Evolutionary conservation across 495 filamentous ascomycete genomes (phyloP), one percentile per base, ranked within the genome.

Genomic region (Aspergillus diversus): DNA sequence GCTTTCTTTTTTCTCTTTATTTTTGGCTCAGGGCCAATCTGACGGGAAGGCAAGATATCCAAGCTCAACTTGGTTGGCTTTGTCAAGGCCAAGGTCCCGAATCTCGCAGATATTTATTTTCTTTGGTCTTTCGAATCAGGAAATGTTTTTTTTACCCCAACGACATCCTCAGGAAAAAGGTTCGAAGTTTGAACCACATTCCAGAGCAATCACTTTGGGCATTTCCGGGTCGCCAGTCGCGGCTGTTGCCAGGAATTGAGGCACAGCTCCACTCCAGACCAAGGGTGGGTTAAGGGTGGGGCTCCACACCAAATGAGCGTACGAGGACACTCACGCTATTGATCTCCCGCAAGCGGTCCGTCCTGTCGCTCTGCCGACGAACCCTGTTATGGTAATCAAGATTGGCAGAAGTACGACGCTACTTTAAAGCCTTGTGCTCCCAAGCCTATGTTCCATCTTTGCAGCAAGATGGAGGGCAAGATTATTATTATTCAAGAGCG

Each of bases 211-310:
- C 21, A 27, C 21, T 27, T 27, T 27, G 47, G 21, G 16, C 16
- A 55, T 58, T 62, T 62, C 59, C 53, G 49, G 47, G 43, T 60
- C 63, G 66, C 66, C 60, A 68, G 63, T 68, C 66, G 66, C 61
- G 61, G 61, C 58, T 68, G 61, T 49, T 51, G 55, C 54, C 39
- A 56, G 8, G 50, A 58, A 63, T 51, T 56, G 47, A 51, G 48
- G 31, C 51, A 56, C 21, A n/a, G n/a, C 17, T 51, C 7, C 50
- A 53, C 50, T 33, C 33, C 48, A 47, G 49, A 33, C n/a, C n/a
- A 46, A 37, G 54, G 56, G 57, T 33, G 56, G 35, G 35, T 17
- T 33, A 37, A 15, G 16, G 27, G 33, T 51, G 55, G 59, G 51
- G 33, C 50, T 37, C n/a, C 15, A 27, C 21, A 37, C 17, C 55